Evolutionary conservation across 2,329 filamentous ascomycete genomes (phyloP), one percentile per base, ranked within the genome.

Genomic region (Nemania sp.): DNA sequence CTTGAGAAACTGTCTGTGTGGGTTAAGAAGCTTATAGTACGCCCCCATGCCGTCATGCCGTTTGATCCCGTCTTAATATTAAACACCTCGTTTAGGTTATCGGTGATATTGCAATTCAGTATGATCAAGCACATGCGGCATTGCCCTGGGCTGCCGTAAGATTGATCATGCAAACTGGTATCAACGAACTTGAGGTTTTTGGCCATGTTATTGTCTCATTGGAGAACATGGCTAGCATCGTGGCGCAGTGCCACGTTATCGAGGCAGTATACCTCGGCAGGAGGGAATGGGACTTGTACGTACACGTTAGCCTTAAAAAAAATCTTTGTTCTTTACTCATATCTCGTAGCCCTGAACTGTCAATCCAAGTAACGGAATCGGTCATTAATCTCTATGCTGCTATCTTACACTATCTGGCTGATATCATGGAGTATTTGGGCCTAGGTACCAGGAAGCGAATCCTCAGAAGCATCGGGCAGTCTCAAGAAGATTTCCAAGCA

Each of bases 91-190:
- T 45, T 24, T 22, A 62, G 60, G 8, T 5, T 20, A 62, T 56
- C 20, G 41, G 60, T 4, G 52, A 56, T 24, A 41, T 56, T 38
- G 52, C 41, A 1, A 62, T 62, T 10, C 41, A 62, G 18, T 56
- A 56, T 22, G 27, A 62, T 22, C 41, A 26, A 2, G 27, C 15
- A 24, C 38, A 49, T 26, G 52, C 60, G 2, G 60, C 60, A 13
- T 26, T 62, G 27, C 52, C 60, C 27, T 56, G 52, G 38, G 52
- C 60, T 20, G 52, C 60, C 22, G 6, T 62, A 5, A 62, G 51
- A 38, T 56, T 62, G 7, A 56, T 62, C 7, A 24, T 56, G 52
- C 52, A 56, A 49, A 38, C 60, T 20, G 22, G 52, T 41, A 62
- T 62, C 38, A 62, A 62, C 20, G 41, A 56, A 13, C 26, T 49